These are phyloP conservation scores for Cardamine occulta DNA, from an alignment of 345 rosid species.

Conservation along the genomic window DNA sequence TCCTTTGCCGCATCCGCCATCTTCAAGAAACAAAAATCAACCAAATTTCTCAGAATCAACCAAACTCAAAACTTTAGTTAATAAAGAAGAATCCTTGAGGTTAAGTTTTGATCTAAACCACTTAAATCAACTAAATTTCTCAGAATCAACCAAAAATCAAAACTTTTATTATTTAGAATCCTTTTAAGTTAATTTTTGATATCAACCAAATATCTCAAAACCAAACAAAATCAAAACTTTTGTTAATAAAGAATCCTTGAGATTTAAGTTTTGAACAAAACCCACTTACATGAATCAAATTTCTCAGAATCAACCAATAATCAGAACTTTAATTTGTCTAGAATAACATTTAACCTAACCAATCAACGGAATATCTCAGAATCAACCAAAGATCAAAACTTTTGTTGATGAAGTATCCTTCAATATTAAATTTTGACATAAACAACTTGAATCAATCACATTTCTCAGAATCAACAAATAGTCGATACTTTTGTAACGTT, in stretches of 20 bases:
- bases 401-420: not conserved
- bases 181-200: not conserved
- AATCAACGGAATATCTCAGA: not conserved
- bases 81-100: not conserved
- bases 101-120: not conserved
- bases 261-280: not conserved
- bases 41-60: not conserved
- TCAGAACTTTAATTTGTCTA: not conserved
- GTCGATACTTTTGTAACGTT: conserved; percentile 2
- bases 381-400: not conserved
- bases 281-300: not conserved
- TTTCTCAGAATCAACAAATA: conserved; percentile 1
- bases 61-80: not conserved
- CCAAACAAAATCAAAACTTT: conserved; percentile 1
- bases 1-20: conserved; percentile 95
- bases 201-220: conserved; percentile 5
- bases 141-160: conserved; percentile 7
- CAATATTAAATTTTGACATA: not conserved
- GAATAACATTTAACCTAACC: not conserved
- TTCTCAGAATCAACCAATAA: conserved; percentile 13
- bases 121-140: not conserved
- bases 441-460: not conserved
- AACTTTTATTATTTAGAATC: not conserved
- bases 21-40: conserved; percentile 40
- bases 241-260: not conserved